Evolutionary conservation across 768 basidiomycete genomes (phyloP).

Genomic region (Rhizopogon vinicolor): DNA sequence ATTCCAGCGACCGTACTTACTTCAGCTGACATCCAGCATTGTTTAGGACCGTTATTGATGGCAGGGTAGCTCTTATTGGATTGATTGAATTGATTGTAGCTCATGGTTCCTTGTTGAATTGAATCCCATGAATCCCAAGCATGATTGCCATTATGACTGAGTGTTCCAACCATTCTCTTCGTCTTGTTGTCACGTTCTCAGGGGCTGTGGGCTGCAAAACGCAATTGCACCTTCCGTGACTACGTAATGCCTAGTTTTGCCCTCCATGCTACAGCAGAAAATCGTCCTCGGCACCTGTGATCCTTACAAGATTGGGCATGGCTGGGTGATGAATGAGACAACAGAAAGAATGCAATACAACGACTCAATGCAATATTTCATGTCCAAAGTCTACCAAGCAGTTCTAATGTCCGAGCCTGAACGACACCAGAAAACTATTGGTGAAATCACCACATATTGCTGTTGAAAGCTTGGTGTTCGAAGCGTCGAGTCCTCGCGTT

Average conservation of each 20-base stretch:
- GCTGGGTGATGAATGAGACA: neutral
- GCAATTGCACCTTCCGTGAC: too few relatives aligned
- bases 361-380: neutral
- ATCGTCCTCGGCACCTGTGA: too few relatives aligned
- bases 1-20: neutral
- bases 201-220: too few relatives aligned
- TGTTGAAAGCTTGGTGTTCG: conserved; percentile 7
- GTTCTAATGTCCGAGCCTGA: neutral
- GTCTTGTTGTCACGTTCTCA: too few relatives aligned
- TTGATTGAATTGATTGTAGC: conserved; percentile 3
- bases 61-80: conserved; percentile 1
- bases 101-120: neutral
- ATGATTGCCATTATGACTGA: too few relatives aligned
- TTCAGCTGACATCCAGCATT: conserved; percentile 1
- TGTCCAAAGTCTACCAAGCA: neutral
- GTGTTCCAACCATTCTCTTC: too few relatives aligned
- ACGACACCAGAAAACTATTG: neutral
- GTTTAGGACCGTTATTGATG: conserved; percentile 3
- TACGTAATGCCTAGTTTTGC: too few relatives aligned
- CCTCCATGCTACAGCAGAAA: too few relatives aligned
- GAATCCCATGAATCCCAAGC: neutral
- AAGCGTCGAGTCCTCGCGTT: conserved; percentile 17
- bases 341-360: neutral
- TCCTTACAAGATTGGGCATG: too few relatives aligned
- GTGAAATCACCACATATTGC: conserved; percentile 17